Base-by-base conservation (phyloP, 441 rosid species). In the Sinapis alba region DNA sequence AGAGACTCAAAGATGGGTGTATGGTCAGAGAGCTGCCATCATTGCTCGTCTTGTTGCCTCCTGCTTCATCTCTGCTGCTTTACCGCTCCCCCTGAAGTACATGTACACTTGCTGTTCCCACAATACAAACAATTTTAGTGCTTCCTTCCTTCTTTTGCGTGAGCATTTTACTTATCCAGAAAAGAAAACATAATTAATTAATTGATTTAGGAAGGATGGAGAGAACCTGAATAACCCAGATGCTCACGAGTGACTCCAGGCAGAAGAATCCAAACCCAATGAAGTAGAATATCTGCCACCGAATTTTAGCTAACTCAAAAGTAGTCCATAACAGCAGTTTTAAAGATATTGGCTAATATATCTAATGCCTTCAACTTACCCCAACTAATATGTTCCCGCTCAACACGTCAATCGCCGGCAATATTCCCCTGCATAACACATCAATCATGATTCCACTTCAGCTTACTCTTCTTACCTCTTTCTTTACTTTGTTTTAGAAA, bases 201-300 rank as follows among this genome's bases (percentile, higher is more conserved):
- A 7, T 7, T 21, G 63, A 6, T 54, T 26, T 41, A 63, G 71
- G 11, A 11, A 16, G 11, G 60, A 41, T 8, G 23, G 28, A 60
- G n/a, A 11, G 63, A 79, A 96, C 99, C 99, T 93, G 99, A 78
- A 94, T 86, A 87, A 96, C 98, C 99, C 98, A 96, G 69, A 96
- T 79, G 78, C 99, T 96, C 81, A 96, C 85, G 28, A 96, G 69
- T 21, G 98, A 90, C 83, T 96, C 98, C 9, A 90, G 18, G 10
- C 90, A 82, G 81, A 96, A 96, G 63, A 78, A 79, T 28, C 83
- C 98, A 71, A 94, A 94, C 74, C 99, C 99, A 47, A 96, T 78
- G 18, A 94, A 83, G 91, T 96, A 96, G 82, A 96, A 92, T 73
- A 86, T 83, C 98, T 96, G 96, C 85, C 85, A 75, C 53, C 62